Base-by-base conservation (phyloP, 2,329 filamentous ascomycete genomes). In the Sarocladium brachiariae region DNA sequence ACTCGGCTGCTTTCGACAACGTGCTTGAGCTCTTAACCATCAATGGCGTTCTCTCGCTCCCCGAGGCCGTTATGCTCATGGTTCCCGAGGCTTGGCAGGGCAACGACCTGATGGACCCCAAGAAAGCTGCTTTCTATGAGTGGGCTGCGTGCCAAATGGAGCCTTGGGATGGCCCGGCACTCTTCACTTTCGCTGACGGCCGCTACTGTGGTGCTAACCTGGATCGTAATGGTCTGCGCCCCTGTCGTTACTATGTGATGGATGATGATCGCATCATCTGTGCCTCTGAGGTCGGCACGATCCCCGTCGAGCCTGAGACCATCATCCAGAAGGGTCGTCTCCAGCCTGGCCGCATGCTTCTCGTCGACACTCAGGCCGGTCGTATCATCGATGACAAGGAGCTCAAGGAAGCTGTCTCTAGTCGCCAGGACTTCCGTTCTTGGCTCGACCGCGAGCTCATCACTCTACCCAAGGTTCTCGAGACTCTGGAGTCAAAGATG, bases 141-240 rank as follows among this genome's bases (percentile, higher is more conserved):
- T 97, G 92, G 90, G 92, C 92, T 62, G 91, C 90, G 58, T 97
- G 92, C 69, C 87, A 95, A 76, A 97, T 97, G 92, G 92, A 97
- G 74, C 91, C 92, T 14, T 97, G 92, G 92, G 92, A 97, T 70
- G 92, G 92, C 16, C 92, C 92, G 30, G 92, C 92, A 51, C 81
- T 97, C 27, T 97, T 97, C 76, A 96, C 91, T 6, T 97, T 97
- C 70, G 89, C 92, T 24, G 92, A 97, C 67, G 92, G 92, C 54
- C 85, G 92, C 55, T 97, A 93, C 77, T 97, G 92, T 63, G 92
- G 92, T 78, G 92, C 92, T 58, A 97, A 96, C 68, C 78, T 97
- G 21, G 92, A 97, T 72, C 84, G 92, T 70, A 97, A 97, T 64
- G 92, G 92, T 71, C 80, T 97, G 50, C 84, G 92, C 59, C 92